A percentile compares a stretch with the other conserved stretches of the same genome.
Evolutionary conservation across 2,329 filamentous ascomycete genomes (phyloP).

Genomic region (Whalleya microplaca): DNA sequence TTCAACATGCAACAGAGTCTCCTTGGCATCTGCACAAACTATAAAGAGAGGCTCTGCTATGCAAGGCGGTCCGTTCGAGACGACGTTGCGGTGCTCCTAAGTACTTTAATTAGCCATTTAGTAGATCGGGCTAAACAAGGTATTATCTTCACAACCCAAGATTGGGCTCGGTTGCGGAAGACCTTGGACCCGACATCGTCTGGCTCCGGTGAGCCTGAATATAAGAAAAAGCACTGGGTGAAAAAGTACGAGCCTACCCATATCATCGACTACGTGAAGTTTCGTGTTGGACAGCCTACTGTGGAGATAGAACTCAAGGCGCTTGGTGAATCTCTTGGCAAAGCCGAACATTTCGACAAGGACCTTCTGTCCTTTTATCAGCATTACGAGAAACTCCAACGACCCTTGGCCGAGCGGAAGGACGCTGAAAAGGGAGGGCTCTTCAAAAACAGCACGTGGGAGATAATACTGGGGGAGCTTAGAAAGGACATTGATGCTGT

Average conservation of each 20-base stretch:
- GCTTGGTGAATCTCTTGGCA: slow-evolving; percentile 36
- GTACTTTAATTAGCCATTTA: slow-evolving; percentile 55
- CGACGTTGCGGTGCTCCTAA: slow-evolving; percentile 50
- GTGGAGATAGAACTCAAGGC: slow-evolving; percentile 43
- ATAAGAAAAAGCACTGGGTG: slow-evolving; percentile 44
- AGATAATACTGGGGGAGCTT: slow-evolving; percentile 40
- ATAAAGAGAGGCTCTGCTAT: slow-evolving; percentile 67
- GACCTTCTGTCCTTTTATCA: slow-evolving; percentile 36
- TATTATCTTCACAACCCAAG: slow-evolving; percentile 48
- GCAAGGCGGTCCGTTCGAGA: slow-evolving; percentile 54
- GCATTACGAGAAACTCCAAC: slow-evolving; percentile 37
- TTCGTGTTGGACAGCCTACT: slow-evolving; percentile 49
- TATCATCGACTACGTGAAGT: slow-evolving; percentile 67
- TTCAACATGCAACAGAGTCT: slow-evolving; percentile 62
- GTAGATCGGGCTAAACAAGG: slow-evolving; percentile 64
- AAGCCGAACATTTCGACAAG: slow-evolving; percentile 25
- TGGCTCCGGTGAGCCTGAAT: slow-evolving; percentile 44
- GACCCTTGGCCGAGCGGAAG: slow-evolving; percentile 25
- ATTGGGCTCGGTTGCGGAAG: slow-evolving; percentile 45
- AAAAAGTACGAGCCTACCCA: slow-evolving; percentile 42
- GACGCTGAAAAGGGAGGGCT: slow-evolving; percentile 11
- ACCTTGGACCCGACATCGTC: slow-evolving; percentile 28
- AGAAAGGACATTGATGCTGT: slow-evolving; percentile 38
- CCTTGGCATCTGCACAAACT: slow-evolving; percentile 67
- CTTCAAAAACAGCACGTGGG: slow-evolving; percentile 30